These are phyloP conservation scores for Halophytophthora batemanensis DNA, from an alignment of 352 stramenopile species.

Conservation along the genomic window DNA sequence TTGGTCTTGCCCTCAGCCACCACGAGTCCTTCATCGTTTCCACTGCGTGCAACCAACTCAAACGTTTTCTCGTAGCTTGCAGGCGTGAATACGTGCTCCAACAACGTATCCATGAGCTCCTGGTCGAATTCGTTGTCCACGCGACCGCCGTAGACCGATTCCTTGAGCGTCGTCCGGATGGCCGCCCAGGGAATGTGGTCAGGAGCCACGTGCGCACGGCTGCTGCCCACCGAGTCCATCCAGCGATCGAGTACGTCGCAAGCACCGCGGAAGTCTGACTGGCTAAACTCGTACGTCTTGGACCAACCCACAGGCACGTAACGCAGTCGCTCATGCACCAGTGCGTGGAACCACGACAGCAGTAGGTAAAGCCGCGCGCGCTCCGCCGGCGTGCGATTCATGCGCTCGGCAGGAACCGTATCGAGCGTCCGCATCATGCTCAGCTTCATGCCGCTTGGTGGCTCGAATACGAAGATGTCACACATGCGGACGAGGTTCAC, in stretches of 20 bases:
- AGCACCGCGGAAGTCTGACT: slow-evolving; percentile 96
- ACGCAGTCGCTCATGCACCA: slow-evolving; percentile 97
- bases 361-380: slow-evolving; percentile 94
- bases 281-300: slow-evolving; percentile 99
- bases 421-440: slow-evolving; percentile 96
- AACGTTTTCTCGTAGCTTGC: slow-evolving; percentile 93
- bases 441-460: slow-evolving; percentile 96
- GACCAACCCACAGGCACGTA: slow-evolving; percentile 98
- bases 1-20: slow-evolving; percentile 90
- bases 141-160: slow-evolving; percentile 97
- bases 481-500: slow-evolving; percentile 95
- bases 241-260: slow-evolving; percentile 98
- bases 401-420: slow-evolving; percentile 88
- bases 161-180: slow-evolving; percentile 94
- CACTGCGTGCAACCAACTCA: slow-evolving; percentile 44
- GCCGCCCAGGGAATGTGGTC: slow-evolving; percentile 98
- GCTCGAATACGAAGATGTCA: slow-evolving; percentile 98
- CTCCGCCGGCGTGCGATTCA: slow-evolving; percentile 88
- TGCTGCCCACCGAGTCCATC: slow-evolving; percentile 84
- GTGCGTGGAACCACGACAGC: slow-evolving; percentile 97
- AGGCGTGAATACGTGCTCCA: slow-evolving; percentile 92
- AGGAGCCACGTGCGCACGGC: slow-evolving; percentile 90
- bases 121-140: slow-evolving; percentile 98
- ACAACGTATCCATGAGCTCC: slow-evolving; percentile 92
- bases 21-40: slow-evolving; percentile 51